These are phyloP conservation scores for Pseudevernia furfuracea DNA, from an alignment of 495 filamentous ascomycete genomes.

Conservation along the genomic window DNA sequence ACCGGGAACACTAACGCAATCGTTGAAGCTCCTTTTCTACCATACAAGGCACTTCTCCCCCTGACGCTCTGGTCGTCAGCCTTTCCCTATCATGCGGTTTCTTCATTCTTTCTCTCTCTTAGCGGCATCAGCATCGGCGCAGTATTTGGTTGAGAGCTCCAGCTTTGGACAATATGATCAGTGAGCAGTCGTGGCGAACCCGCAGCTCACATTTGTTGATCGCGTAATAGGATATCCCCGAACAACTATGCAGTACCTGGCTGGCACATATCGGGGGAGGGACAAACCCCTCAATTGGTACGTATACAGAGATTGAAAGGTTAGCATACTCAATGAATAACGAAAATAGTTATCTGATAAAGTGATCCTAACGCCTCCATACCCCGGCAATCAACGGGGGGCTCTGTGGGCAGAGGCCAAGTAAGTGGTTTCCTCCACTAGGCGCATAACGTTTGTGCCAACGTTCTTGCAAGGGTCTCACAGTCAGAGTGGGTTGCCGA, in stretches of 20 bases:
- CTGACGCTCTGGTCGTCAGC: neutral
- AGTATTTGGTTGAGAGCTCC: slow-evolving; percentile 55
- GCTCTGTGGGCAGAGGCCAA: slow-evolving; percentile 69
- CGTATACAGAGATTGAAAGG: neutral
- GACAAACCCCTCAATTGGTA: slow-evolving; percentile 51
- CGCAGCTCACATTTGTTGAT: slow-evolving; percentile 7
- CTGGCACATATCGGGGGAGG: slow-evolving; percentile 65
- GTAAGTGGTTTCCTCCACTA: slow-evolving; percentile 32
- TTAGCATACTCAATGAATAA: neutral
- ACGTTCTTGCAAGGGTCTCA: slow-evolving; percentile 29
- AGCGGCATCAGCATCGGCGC: slow-evolving; percentile 49
- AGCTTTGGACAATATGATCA: slow-evolving; percentile 70
- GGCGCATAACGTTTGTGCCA: slow-evolving; percentile 19
- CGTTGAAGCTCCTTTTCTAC: neutral
- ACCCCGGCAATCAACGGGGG: slow-evolving; percentile 77
- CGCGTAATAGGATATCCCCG: slow-evolving; percentile 45
- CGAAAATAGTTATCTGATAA: slow-evolving; percentile 68
- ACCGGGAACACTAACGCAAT: slow-evolving; percentile 6
- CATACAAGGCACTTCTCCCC: neutral
- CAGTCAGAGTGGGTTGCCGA: slow-evolving; percentile 70
- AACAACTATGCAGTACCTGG: slow-evolving; percentile 50
- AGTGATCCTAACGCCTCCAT: slow-evolving; percentile 81
- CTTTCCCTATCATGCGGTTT: slow-evolving; percentile 33
- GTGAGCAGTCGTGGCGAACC: slow-evolving; percentile 35
- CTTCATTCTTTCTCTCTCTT: slow-evolving; percentile 39